Evolutionary conservation across 1,284 basidiomycete genomes (phyloP), one percentile per base, ranked within the genome.

Genomic region (Phaffia rhodozyma): DNA sequence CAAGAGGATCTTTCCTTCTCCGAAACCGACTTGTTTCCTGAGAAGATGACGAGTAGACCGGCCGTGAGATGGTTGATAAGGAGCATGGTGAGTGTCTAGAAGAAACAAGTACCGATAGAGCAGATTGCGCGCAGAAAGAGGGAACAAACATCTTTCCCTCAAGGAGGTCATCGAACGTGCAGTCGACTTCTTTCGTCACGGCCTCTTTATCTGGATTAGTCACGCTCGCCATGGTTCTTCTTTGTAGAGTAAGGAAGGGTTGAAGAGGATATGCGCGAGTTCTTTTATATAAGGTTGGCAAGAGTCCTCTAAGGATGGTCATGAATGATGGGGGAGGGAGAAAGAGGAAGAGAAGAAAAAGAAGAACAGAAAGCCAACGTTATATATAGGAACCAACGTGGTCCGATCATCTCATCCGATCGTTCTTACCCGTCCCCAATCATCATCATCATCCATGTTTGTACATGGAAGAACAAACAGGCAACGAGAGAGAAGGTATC

Each of bases 21-120:
- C 86, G 73, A 93, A 91, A 11, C 81, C 79, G 58, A 94, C 87
- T 71, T 91, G 83, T 74, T 88, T 89, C 84, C 85, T 87, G 70
- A 32, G 32, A 20, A 62, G 34, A 58, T 59, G 54, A 64, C 13
- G 55, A 58, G 27, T 7, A 21, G n/a, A n/a, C 29, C 5, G 7
- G 2, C 4, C 20, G 5, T 57, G 4, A n/a, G 50, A 23, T 47
- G 11, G 21, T 38, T 9, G 11, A 32, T 11, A 11, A 25, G n/a
- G 20, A 29, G 13, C 18, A 62, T 53, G 20, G 38, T 61, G 32
- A 54, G 43, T 50, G 43, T 6, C 29, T 60, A 23, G 60, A 61
- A 34, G 5, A 29, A 23, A 53, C 34, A 38, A 66, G 55, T 48
- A 3, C 18, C 56, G 32, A 7, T 23, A 30, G 53, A 50, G 38